Conservation (phyloP, 768 basidiomycete genomes). For the Suillus weaverae region DNA sequence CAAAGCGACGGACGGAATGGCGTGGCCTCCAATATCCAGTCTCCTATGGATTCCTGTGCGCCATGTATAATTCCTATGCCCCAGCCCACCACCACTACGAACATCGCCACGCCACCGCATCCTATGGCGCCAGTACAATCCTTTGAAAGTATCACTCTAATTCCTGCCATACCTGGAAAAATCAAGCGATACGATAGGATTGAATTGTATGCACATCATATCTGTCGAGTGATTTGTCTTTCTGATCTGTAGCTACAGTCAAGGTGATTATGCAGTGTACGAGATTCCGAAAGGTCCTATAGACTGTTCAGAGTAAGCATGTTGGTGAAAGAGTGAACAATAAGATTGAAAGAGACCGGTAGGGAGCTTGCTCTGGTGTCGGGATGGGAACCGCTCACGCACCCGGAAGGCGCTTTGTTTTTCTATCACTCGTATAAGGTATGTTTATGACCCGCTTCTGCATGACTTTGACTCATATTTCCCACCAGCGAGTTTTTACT, state of each 20-base stretch:
- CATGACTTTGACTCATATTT: not conserved
- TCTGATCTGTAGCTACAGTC: not conserved
- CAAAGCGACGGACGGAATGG: not conserved
- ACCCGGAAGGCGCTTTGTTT: not conserved
- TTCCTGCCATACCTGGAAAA: not conserved
- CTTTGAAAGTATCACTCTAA: not conserved
- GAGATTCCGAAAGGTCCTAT: not conserved
- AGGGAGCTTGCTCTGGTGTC: not conserved
- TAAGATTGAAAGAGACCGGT: not conserved
- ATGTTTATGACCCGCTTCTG: not conserved
- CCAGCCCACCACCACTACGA: not conserved
- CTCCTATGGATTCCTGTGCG: not conserved
- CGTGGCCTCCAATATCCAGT: not conserved
- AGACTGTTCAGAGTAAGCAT: conserved; percentile 1
- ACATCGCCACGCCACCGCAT: not conserved
- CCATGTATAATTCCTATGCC: not conserved
- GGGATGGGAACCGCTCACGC: not conserved
- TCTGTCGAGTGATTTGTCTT: not conserved
- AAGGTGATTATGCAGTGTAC: not conserved
- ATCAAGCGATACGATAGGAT: not conserved
- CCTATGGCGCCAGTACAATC: not conserved
- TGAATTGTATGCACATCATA: not conserved
- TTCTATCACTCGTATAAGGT: not conserved
- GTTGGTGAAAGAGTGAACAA: not conserved
- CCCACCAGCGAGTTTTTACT: not conserved